Base-by-base conservation (phyloP, 1,139 yeast species). In the Eremothecium cymbalariae region DNA sequence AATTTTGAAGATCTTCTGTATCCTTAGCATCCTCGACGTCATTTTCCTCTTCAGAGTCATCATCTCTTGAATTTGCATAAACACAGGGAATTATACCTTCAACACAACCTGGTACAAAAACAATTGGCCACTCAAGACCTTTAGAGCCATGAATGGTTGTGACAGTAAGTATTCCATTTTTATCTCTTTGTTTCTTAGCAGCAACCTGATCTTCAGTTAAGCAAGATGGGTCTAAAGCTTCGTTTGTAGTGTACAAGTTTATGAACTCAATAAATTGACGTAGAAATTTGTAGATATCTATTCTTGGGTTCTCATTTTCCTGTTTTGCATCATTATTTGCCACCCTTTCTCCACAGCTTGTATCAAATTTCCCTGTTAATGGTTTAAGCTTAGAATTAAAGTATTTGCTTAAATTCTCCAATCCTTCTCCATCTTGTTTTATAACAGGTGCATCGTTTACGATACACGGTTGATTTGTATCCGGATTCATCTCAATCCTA, bases 101-200 rank as follows among this genome's bases (percentile, higher is more conserved):
- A 11, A 72, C 64, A 18, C 81, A 60, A 0, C 81, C 78, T 1
- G 94, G 88, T 8, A 85, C 70, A 51, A 85, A 83, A 0, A 90
- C 96, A 4, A 82, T 72, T 0, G 94, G 90, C 97, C 97, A 90
- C 56, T 90, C 97, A 4, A 86, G 64, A 1, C 97, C 97, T 53
- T 90, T 90, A 2, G 97, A 76, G 0, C 88, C 85, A 56, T 90
- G 98, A 9, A 90, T 80, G 0, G 97, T 90, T 0, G 88, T 77
- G 1, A 74, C 55, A 0, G 68, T 59, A 1, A 72, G 67, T 12
- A 48, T 46, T 0, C 59, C 62, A 8, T 36, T 34, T 15, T 38
- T 38, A n/a, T 39, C 45, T 3, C 36, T 32, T 8, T 43, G 39
- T 13, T 40, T 43, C 11, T 44, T 48, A 5, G 44, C 50, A 7